Base-by-base conservation (phyloP, 495 filamentous ascomycete species). In the Lasiosphaeriaceae sp. region DNA sequence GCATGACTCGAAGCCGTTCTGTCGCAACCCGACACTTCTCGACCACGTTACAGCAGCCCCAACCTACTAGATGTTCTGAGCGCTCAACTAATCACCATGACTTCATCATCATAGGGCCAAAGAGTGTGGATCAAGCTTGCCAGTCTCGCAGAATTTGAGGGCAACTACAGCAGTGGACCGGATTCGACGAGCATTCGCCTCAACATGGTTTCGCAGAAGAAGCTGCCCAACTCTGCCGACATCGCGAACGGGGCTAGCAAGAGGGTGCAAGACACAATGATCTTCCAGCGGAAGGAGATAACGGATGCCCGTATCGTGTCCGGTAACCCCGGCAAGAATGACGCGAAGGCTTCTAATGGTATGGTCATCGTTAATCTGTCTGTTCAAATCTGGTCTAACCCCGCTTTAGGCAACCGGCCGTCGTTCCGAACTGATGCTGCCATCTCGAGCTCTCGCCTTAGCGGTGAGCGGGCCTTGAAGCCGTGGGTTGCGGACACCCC, bases 371-470 rank as follows among this genome's bases (percentile, higher is more conserved):
- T 16, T 6, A 9, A 5, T 19, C 35, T 17, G 11, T 2, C 31
- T 2, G 17, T n/a, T 45, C n/a, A 22, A 24, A 12, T 14, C 23
- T 44, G 52, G 21, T 50, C 19, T 11, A 26, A 11, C 56, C 26
- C 6, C 29, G 26, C 3, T 22, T 1, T 31, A 79, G 76, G 73
- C 35, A 67, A 71, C 74, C 60, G 73, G 48, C 54, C 77, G 24
- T 80, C 75, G 6, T 96, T 98, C 76, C 85, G 86, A 55, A 97
- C 92, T 1, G 94, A 98, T 70, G 74, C 81, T 39, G 90, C 96
- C 59, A 97, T 98, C 50, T 92, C 94, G 9, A 87, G 86, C 47
- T 81, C 84, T 55, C 80, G 85, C 41, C 71, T 78, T 14, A 74
- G 82, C 54, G 84, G 82, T 22, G 90, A 96, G 70, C 84, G 93